Evolutionary conservation across 495 filamentous ascomycete genomes (phyloP).

Genomic region (Neurospora sp.): DNA sequence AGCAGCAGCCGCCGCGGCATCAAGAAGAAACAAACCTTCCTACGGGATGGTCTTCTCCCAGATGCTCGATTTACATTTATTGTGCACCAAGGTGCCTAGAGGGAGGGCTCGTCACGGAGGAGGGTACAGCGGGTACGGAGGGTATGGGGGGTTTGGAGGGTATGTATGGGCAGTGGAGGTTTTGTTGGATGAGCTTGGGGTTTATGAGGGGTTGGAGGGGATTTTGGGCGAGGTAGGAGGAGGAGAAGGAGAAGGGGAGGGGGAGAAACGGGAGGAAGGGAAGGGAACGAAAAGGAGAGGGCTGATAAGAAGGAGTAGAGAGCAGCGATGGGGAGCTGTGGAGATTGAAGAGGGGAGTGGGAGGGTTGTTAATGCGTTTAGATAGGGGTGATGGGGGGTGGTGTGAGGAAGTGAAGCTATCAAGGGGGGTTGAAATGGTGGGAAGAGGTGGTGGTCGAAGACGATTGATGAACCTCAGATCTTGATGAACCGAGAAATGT

Average conservation of each 20-base stretch:
- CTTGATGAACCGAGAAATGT: not conserved
- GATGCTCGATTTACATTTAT: slow-evolving; percentile 33
- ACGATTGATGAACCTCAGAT: not conserved
- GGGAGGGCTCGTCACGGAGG: slow-evolving; percentile 1
- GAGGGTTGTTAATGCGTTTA: slow-evolving; percentile 19
- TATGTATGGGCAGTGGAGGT: slow-evolving; percentile 33
- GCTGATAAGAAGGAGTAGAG: slow-evolving; percentile 18
- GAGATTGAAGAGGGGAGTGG: slow-evolving; percentile 20
- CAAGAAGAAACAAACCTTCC: slow-evolving; percentile 24
- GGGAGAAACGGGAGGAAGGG: not conserved
- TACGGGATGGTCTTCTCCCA: slow-evolving; percentile 34
- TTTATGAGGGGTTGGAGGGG: slow-evolving; percentile 6
- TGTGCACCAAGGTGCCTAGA: slow-evolving; percentile 30
- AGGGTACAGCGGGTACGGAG: not conserved
- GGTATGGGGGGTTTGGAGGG: slow-evolving; percentile 2
- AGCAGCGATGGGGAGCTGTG: slow-evolving; percentile 35
- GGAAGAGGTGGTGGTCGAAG: not conserved
- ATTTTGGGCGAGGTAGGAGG: not conserved
- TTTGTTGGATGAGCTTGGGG: slow-evolving; percentile 33
- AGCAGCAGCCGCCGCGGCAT: not conserved
- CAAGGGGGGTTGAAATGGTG: not conserved
- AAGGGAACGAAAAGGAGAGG: not conserved
- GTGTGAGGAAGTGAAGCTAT: too few relatives aligned
- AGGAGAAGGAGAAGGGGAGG: not conserved
- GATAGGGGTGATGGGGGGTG: not conserved